phyloP scores from a whole-genome alignment of 768 basidiomycete species.

The Panellus pusillus region DNA sequence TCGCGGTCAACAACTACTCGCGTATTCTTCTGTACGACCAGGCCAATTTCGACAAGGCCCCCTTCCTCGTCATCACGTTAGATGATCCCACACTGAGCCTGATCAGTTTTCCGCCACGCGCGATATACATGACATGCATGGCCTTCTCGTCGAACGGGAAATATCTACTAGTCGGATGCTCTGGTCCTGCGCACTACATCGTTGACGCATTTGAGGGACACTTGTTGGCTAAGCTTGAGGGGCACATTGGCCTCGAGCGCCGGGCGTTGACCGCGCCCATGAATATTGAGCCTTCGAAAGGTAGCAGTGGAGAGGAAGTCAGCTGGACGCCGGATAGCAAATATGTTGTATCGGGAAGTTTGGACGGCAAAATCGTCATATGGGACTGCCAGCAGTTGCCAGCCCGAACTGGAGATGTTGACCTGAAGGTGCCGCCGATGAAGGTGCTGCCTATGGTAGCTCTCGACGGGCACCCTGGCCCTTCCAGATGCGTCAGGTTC shows the following conservation, averaged over 20 bases:
- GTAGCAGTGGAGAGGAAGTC: conserved; percentile 91
- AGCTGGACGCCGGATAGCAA: conserved; percentile 94
- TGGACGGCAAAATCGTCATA: conserved; percentile 79
- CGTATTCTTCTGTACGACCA: conserved; percentile 85
- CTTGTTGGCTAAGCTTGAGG: conserved; percentile 82
- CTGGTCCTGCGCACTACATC: conserved; percentile 90
- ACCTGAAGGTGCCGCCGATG: conserved; percentile 53
- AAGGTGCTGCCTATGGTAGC: conserved; percentile 42
- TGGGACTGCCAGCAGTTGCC: conserved; percentile 83
- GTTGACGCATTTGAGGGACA: conserved; percentile 88
- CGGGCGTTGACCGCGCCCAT: conserved; percentile 49
- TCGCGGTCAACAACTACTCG: conserved; percentile 78
- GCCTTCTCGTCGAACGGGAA: conserved; percentile 90
- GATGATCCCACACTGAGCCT: conserved; percentile 76
- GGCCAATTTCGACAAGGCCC: conserved; percentile 86
- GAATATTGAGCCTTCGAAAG: conserved; percentile 68
- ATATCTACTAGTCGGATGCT: conserved; percentile 89
- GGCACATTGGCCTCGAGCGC: conserved; percentile 80
- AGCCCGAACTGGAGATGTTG: conserved; percentile 49
- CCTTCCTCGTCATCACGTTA: conserved; percentile 82
- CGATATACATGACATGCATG: conserved; percentile 89
- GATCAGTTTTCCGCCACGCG: conserved; percentile 82
- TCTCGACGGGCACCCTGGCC: conserved; percentile 81
- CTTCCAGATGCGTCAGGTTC: conserved; percentile 83
- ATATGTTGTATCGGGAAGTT: conserved; percentile 81